Base-by-base conservation (phyloP, 2,329 filamentous ascomycete genomes). In the Hypoxylon rubiginosum region DNA sequence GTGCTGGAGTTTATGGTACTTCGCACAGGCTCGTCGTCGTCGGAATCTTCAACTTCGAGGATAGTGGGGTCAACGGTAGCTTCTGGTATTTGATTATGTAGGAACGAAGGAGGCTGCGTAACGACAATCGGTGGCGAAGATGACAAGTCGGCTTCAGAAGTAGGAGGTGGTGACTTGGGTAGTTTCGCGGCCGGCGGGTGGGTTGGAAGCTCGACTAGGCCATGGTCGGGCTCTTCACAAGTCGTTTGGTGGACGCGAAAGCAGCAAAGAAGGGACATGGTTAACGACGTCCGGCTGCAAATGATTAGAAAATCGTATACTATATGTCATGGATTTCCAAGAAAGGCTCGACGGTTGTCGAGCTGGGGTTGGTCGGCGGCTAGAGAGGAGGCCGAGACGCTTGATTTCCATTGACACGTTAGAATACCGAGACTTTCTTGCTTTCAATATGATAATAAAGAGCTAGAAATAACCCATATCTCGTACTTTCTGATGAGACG, bases 1-100 rank as follows among this genome's bases (percentile, higher is more conserved):
- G 75, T 80, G 49, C 77, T 79, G 30, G 71, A 67, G 21, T 60
- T 63, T 51, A 50, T 67, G 11, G 41, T 60, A 32, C 68, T 58
- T 36, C 62, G 58, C 7, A 57, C 50, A 10, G 24, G 64, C 10
- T 68, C 67, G 17, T 76, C 73, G 17, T 73, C 72, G 50, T 78
- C 72, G 1, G 77, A 80, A 10, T 79, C 78, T n/a, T 82, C 82
- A 30, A 79, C 79, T 2, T 81, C 82, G 51, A 83, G 79, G 28
- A 81, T 73, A 7, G 69, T 69, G 26, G 70, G 72, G 52, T 78
- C 73, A 24, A 76, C 71, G 2, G 70, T 72, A 30, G 66, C 73
- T 26, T 74, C 72, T n/a, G 72, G 70, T 62, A 73, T 71, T 28
- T 70, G 66, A 9, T 62, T 64, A 32, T 67, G 66, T 17, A 74